These are phyloP conservation scores for Dactylellina parvicollis DNA, from an alignment of 2,329 filamentous ascomycete species.

Conservation along the genomic window DNA sequence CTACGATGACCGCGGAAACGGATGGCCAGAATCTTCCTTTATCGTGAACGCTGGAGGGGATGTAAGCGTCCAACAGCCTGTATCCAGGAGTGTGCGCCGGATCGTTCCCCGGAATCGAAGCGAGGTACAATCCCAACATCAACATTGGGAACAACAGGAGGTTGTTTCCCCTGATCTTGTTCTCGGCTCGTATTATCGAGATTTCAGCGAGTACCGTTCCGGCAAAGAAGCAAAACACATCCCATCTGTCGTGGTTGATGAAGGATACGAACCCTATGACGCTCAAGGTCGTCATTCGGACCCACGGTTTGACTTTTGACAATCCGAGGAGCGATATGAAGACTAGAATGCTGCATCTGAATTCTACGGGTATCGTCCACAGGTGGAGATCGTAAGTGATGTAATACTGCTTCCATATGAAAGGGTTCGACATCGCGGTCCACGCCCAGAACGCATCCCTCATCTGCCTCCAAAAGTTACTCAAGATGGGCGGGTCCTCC, in stretches of 20 bases:
- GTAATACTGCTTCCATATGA: slow-evolving; percentile 60
- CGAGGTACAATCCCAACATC: slow-evolving; percentile 33
- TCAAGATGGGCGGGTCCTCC: slow-evolving; percentile 45
- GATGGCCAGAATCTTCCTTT: slow-evolving; percentile 59
- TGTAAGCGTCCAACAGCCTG: slow-evolving; percentile 49
- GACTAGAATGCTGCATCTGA: slow-evolving; percentile 60
- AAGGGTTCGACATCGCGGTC: slow-evolving; percentile 53
- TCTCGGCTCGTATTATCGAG: slow-evolving; percentile 46
- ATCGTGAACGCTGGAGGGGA: slow-evolving; percentile 54
- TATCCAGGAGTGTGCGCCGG: slow-evolving; percentile 56
- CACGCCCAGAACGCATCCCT: slow-evolving; percentile 59
- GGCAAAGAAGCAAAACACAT: slow-evolving; percentile 55
- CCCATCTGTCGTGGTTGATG: slow-evolving; percentile 51
- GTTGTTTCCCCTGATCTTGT: slow-evolving; percentile 10
- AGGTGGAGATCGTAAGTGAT: slow-evolving; percentile 60
- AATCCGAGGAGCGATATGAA: slow-evolving; percentile 61
- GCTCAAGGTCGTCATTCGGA: slow-evolving; percentile 55
- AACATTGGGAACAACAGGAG: slow-evolving; percentile 32
- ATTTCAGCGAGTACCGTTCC: slow-evolving; percentile 57
- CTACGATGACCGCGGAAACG: slow-evolving; percentile 57
- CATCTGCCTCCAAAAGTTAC: slow-evolving; percentile 58
- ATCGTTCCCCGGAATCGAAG: slow-evolving; percentile 25
- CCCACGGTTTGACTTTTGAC: slow-evolving; percentile 56
- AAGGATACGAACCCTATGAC: slow-evolving; percentile 36
- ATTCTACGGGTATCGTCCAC: slow-evolving; percentile 62